Evolutionary conservation across 208 protist species (phyloP).

Genomic region (Vickermania ingenoplastis): DNA sequence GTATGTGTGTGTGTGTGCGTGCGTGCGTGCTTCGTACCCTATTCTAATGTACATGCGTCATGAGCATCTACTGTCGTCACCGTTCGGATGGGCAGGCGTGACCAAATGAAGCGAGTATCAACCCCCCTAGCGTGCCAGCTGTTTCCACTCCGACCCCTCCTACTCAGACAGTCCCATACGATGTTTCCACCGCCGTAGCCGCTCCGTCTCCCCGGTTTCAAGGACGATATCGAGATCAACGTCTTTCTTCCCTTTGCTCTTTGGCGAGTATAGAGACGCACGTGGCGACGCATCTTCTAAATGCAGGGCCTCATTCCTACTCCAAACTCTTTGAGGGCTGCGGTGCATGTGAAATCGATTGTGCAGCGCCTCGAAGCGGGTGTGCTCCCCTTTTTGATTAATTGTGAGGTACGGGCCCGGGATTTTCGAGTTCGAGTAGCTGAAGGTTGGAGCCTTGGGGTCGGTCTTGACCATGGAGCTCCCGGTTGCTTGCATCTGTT

Average conservation of each 20-base stretch:
- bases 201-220: neutral
- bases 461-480: neutral
- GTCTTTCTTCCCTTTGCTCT: neutral
- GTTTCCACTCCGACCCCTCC: too few species aligned
- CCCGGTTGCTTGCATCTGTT: slow-evolving; percentile 5
- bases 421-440: slow-evolving; percentile 8
- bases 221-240: neutral
- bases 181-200: slow-evolving; percentile 25
- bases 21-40: too few species aligned
- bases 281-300: slow-evolving; percentile 7
- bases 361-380: slow-evolving; percentile 27
- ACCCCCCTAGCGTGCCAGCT: too few species aligned
- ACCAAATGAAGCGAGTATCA: too few species aligned
- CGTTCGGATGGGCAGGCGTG: too few species aligned
- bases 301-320: slow-evolving; percentile 1
- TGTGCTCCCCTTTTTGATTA: slow-evolving; percentile 17
- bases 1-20: too few species aligned
- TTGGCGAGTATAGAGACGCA: slow-evolving; percentile 5
- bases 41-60: too few species aligned
- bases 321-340: slow-evolving; percentile 3
- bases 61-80: too few species aligned
- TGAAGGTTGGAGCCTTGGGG: neutral
- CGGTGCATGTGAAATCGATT: slow-evolving; percentile 17
- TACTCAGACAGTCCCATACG: slow-evolving; percentile 13
- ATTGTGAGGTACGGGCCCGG: slow-evolving; percentile 32